Evolutionary conservation across 2,329 filamentous ascomycete species (phyloP).

Genomic region (Plectosphaerella cucumerina): DNA sequence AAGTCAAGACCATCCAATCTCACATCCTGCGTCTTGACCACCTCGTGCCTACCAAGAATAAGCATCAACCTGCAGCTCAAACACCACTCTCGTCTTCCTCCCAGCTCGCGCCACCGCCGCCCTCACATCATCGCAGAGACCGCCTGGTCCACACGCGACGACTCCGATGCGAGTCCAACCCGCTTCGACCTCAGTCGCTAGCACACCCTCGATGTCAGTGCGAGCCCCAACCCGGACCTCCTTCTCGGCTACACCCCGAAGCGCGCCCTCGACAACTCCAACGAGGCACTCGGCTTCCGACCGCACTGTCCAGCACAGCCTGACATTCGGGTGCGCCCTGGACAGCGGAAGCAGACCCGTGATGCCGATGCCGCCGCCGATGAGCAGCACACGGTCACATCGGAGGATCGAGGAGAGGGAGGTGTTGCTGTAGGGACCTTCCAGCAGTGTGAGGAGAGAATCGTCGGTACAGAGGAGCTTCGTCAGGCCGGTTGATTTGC

Average conservation of each 20-base stretch:
- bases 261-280: slow-evolving; percentile 20
- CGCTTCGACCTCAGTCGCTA: slow-evolving; percentile 22
- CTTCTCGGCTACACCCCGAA: slow-evolving; percentile 23
- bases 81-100: neutral
- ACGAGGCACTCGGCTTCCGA: slow-evolving; percentile 18
- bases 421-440: slow-evolving; percentile 32
- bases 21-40: too few species aligned
- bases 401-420: slow-evolving; percentile 17
- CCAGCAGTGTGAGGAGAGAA: slow-evolving; percentile 29
- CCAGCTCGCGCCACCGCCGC: slow-evolving; percentile 17
- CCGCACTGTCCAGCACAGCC: slow-evolving; percentile 31
- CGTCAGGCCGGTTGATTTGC: slow-evolving; percentile 30
- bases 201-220: slow-evolving; percentile 23
- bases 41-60: slow-evolving; percentile 1
- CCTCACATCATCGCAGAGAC: slow-evolving; percentile 34
- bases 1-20: too few species aligned
- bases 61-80: neutral
- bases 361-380: slow-evolving; percentile 45
- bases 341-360: slow-evolving; percentile 34
- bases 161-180: slow-evolving; percentile 28
- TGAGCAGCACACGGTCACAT: slow-evolving; percentile 32
- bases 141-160: slow-evolving; percentile 34
- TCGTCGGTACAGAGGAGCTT: slow-evolving; percentile 17
- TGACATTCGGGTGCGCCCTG: slow-evolving; percentile 25
- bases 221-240: slow-evolving; percentile 28